These are phyloP conservation scores for Chrysopogon serrulatus DNA, from an alignment of 176 grass and related monocot species.

Conservation along the genomic window DNA sequence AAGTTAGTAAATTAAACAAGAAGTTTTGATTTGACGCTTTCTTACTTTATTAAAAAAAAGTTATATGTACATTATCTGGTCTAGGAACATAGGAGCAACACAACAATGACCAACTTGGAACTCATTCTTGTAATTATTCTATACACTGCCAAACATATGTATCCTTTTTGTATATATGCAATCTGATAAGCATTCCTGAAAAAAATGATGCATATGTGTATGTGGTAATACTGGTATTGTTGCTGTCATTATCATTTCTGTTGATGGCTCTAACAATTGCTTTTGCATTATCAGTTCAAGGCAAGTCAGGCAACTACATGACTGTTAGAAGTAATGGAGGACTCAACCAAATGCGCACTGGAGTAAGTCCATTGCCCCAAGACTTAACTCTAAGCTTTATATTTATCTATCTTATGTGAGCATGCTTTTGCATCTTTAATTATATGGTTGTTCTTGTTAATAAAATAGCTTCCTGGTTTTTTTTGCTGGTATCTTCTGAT, in stretches of 20 bases:
- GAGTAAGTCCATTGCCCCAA: conserved; percentile 55
- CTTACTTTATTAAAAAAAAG: neutral
- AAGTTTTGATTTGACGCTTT: neutral
- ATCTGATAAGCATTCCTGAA: neutral
- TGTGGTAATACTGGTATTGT: neutral
- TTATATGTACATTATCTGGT: neutral
- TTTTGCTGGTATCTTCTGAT: neutral
- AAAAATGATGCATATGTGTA: neutral
- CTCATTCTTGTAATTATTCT: neutral
- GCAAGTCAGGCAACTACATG: conserved; percentile 52
- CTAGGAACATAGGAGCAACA: neutral
- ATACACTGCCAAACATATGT: neutral
- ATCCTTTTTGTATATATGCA: conserved; percentile 8
- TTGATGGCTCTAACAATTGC: neutral
- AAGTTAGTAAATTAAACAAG: neutral
- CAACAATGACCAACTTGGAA: neutral
- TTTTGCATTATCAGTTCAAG: conserved; percentile 39
- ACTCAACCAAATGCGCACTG: conserved; percentile 97
- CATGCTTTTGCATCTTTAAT: neutral
- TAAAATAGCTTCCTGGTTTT: neutral
- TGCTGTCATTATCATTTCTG: neutral
- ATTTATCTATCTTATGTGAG: neutral
- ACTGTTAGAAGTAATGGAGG: conserved; percentile 96
- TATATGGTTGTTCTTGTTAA: neutral
- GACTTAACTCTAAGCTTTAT: neutral